Evolutionary conservation across 208 protist species (phyloP).

Genomic region (Wallacemonas sp.): DNA sequence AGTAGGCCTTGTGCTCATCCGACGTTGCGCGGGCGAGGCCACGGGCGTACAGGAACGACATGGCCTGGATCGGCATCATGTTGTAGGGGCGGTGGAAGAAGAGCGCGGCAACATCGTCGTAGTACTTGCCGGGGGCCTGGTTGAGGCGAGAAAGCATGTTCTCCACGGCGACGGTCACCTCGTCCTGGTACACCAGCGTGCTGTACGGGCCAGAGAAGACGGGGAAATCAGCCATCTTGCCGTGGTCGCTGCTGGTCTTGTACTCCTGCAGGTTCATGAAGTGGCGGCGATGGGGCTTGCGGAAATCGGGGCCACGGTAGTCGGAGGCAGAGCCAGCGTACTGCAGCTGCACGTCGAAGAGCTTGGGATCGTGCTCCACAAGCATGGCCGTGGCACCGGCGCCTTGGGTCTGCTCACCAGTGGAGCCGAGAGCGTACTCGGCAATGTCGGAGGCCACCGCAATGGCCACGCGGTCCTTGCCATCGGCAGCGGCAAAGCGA

Average conservation of each 20-base stretch:
- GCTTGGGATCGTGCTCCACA: conserved; percentile 70
- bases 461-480: conserved; percentile 73
- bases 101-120: conserved; percentile 80
- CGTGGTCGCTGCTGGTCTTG: conserved; percentile 56
- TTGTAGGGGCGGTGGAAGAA: conserved; percentile 93
- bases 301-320: conserved; percentile 91
- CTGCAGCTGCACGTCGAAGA: conserved; percentile 80
- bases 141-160: conserved; percentile 79
- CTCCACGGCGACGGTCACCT: conserved; percentile 86
- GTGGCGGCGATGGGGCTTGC: conserved; percentile 87
- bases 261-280: conserved; percentile 85
- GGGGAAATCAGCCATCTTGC: conserved; percentile 89
- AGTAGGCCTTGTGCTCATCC: conserved; percentile 59
- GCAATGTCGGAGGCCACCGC: conserved; percentile 90
- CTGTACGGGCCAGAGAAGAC: conserved; percentile 92
- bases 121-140: conserved; percentile 72
- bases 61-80: conserved; percentile 93
- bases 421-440: conserved; percentile 88
- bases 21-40: conserved; percentile 78
- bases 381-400: conserved; percentile 85
- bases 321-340: conserved; percentile 75
- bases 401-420: conserved; percentile 90
- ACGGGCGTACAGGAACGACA: conserved; percentile 87
- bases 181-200: conserved; percentile 89
- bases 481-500: conserved; percentile 68